Conservation (phyloP, 2,329 filamentous ascomycete genomes). For the Graphilbum fragrans region DNA sequence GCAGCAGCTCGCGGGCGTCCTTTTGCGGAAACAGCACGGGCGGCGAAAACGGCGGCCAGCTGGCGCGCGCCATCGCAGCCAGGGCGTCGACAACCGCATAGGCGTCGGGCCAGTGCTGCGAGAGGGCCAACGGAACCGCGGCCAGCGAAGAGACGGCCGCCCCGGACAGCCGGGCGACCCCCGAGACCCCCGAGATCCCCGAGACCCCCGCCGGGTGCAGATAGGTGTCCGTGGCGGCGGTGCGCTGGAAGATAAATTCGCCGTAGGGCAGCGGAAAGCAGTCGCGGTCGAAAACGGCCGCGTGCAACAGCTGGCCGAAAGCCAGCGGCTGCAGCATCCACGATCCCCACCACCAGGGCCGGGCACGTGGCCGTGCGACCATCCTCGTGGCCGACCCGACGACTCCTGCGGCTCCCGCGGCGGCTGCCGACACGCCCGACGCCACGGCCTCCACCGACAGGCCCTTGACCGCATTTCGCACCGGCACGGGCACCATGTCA, state of each 20-base stretch:
- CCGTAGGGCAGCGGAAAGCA: slow-evolving; percentile 46
- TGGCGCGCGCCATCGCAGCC: slow-evolving; percentile 65
- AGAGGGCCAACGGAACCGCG: slow-evolving; percentile 44
- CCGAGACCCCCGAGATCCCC: too few species aligned
- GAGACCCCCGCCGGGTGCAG: slow-evolving; percentile 54
- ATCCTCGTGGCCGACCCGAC: slow-evolving; percentile 18
- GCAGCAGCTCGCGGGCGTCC: slow-evolving; percentile 38
- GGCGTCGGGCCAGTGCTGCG: slow-evolving; percentile 59
- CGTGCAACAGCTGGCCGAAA: slow-evolving; percentile 64
- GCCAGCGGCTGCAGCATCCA: slow-evolving; percentile 71
- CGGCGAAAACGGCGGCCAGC: slow-evolving; percentile 80
- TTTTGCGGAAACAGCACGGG: slow-evolving; percentile 75
- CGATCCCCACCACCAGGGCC: slow-evolving; percentile 75
- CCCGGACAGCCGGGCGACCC: too few species aligned
- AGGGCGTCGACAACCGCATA: slow-evolving; percentile 71
- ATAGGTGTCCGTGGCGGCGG: slow-evolving; percentile 53
- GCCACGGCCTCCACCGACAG: slow-evolving; percentile 18
- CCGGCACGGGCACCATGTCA: slow-evolving; percentile 26
- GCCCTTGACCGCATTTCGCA: slow-evolving; percentile 19
- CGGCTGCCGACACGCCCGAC: not conserved
- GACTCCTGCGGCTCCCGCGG: not conserved
- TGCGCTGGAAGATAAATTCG: slow-evolving; percentile 49
- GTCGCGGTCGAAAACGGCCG: slow-evolving; percentile 65
- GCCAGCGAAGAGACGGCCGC: slow-evolving; percentile 36
- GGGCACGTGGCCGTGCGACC: slow-evolving; percentile 32